phyloP scores from a whole-genome alignment of 805 yeast genomes.

The Pichia nanzhaoensis region DNA sequence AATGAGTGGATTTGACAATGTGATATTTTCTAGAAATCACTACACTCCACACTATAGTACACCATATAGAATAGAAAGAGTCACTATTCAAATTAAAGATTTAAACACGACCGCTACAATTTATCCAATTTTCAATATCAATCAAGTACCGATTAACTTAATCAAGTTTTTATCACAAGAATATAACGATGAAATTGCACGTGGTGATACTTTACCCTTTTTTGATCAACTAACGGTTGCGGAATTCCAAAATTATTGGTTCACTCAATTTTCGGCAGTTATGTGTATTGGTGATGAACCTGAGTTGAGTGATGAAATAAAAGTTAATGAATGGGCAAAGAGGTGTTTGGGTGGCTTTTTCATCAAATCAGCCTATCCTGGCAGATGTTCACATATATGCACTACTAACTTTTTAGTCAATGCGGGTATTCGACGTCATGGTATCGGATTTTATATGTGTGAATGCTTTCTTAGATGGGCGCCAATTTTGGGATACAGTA shows the following conservation, averaged over 20 bases:
- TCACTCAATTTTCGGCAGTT: slow-evolving; percentile 72
- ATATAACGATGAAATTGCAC: slow-evolving; percentile 83
- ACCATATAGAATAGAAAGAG: slow-evolving; percentile 42
- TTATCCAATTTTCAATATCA: slow-evolving; percentile 68
- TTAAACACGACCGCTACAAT: slow-evolving; percentile 91
- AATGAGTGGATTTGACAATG: slow-evolving; percentile 31
- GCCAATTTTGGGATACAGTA: slow-evolving; percentile 78
- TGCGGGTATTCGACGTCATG: slow-evolving; percentile 87
- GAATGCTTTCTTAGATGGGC: slow-evolving; percentile 91
- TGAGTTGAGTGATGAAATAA: slow-evolving; percentile 33
- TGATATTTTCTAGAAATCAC: slow-evolving; percentile 25
- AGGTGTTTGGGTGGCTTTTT: slow-evolving; percentile 86
- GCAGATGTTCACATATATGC: slow-evolving; percentile 88
- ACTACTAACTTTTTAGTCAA: slow-evolving; percentile 85
- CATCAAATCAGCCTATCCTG: slow-evolving; percentile 85
- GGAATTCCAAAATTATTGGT: slow-evolving; percentile 82
- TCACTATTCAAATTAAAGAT: slow-evolving; percentile 75
- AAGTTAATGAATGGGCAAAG: slow-evolving; percentile 74
- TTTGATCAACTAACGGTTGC: slow-evolving; percentile 72
- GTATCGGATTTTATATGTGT: slow-evolving; percentile 79
- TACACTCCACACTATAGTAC: slow-evolving; percentile 27
- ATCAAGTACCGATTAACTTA: slow-evolving; percentile 69
- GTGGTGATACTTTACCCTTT: slow-evolving; percentile 84
- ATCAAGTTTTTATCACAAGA: slow-evolving; percentile 83
- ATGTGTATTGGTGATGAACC: slow-evolving; percentile 73